Evolutionary conservation across 495 filamentous ascomycete species (phyloP).

Genomic region (Tetracladium setigerum): DNA sequence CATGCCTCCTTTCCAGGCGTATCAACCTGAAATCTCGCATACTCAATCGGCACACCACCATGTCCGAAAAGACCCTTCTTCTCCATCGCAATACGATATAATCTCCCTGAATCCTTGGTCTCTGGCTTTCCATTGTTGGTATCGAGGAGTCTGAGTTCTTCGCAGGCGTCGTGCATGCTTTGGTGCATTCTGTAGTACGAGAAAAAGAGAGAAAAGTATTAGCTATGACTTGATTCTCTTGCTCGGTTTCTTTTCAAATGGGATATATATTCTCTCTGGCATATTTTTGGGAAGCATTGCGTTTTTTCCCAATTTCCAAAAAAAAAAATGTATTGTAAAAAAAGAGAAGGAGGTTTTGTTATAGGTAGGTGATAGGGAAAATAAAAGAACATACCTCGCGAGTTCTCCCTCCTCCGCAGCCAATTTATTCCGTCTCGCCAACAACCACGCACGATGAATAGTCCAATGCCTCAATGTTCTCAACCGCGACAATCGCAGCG

Average conservation of each 20-base stretch:
- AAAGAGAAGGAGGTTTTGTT: not conserved
- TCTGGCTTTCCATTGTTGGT: conserved; percentile 33
- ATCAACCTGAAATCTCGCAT: conserved; percentile 76
- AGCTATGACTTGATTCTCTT: no score
- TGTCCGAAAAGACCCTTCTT: conserved; percentile 69
- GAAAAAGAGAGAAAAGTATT: not conserved
- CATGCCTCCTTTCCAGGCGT: conserved; percentile 63
- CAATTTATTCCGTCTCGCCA: conserved; percentile 59
- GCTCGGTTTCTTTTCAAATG: no score
- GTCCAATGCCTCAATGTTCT: conserved; percentile 95
- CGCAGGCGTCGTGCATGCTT: conserved; percentile 70
- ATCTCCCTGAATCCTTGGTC: conserved; percentile 56
- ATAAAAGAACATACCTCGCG: conserved; percentile 40
- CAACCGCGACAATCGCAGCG: conserved; percentile 78
- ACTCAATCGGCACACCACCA: conserved; percentile 73
- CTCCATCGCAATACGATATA: conserved; percentile 78
- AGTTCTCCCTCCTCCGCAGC: conserved; percentile 52
- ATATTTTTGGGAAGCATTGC: no score
- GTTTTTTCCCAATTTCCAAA: no score
- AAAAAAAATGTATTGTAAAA: no score
- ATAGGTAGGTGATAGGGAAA: no score
- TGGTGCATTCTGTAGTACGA: conserved; percentile 46
- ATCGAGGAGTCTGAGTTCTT: conserved; percentile 65
- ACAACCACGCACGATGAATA: conserved; percentile 90
- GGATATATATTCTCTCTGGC: no score